Evolutionary conservation across 352 stramenopile genomes (phyloP), one percentile per base, ranked within the genome.

Genomic region (Globisporangium cylindrosporum): DNA sequence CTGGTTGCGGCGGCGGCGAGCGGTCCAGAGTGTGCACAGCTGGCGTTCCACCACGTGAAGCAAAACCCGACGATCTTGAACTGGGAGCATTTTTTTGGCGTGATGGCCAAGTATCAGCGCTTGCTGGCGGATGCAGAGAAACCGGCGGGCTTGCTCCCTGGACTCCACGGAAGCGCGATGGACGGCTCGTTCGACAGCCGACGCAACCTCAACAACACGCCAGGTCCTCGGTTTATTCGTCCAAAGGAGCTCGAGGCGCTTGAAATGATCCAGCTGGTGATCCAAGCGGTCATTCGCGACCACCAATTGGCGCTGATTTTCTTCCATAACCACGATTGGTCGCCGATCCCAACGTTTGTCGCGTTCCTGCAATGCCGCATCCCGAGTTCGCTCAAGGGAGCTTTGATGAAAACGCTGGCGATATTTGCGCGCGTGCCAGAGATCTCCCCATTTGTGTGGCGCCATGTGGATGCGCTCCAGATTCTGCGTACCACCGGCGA

Each of bases 291-390:
- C 36, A 81, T 95, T 24, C 75, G 75, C 32, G 84, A 94, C 62
- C 76, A 78, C 62, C 84, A 92, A 55, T 73, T 95, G 36, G 86
- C 85, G 20, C 69, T 92, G 6, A 88, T 93, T 24, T 94, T 95
- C 66, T 92, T 94, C 73, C 85, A 94, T 76, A 93, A 93, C 67
- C 88, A 93, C 48, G 86, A 94, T 59, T 93, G 84, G 83, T 88
- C 86, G 48, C 85, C 87, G 18, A 89, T 95, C 43, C 77, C 86
- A 59, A 92, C 84, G 22, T 94, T 95, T 55, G 85, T 94, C 36
- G 78, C 86, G 15, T 92, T 95, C 65, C 49, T 95, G 48, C 88
- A 93, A 62, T 94, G 85, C 56, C 83, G 84, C 14, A 92, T 95
- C 38, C 88, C 88, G 24, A 94, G 86, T 59, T 90, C 86, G 18